Evolutionary conservation across 2,329 filamentous ascomycete species (phyloP).

Genomic region (Exophiala sp.): DNA sequence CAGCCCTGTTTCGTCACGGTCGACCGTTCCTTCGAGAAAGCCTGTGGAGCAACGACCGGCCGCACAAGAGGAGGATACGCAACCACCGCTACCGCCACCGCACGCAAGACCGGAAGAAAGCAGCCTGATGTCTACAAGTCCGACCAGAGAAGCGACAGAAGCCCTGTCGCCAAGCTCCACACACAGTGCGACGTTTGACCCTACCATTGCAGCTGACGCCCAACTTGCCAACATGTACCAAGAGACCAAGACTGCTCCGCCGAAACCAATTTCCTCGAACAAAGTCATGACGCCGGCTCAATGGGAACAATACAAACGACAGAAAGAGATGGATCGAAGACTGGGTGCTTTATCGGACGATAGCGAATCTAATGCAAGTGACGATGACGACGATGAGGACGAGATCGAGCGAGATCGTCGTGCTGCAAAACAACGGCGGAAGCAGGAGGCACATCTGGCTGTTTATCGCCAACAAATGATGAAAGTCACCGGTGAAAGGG

Average conservation of each 20-base stretch:
- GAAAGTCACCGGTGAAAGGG: conserved; percentile 80
- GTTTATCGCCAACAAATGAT: conserved; percentile 94
- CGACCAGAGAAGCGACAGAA: conserved; percentile 1
- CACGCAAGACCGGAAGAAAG: conserved; percentile 11
- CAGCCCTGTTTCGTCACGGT: conserved; percentile 29
- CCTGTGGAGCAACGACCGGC: conserved; percentile 3
- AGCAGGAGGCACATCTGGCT: conserved; percentile 84
- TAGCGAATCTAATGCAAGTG: conserved; percentile 53
- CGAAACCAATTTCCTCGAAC: conserved; percentile 38
- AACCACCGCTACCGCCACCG: conserved; percentile 3
- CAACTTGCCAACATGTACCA: conserved; percentile 44
- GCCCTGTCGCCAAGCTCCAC: conserved; percentile 15
- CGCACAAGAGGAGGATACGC: conserved; percentile 8
- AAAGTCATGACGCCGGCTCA: conserved; percentile 88
- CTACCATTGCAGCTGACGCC: conserved; percentile 40
- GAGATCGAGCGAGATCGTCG: conserved; percentile 69
- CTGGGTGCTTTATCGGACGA: conserved; percentile 43
- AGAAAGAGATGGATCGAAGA: conserved; percentile 62
- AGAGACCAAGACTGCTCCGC: conserved; percentile 33
- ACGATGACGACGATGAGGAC: conserved; percentile 69
- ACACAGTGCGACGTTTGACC: conserved; percentile 30
- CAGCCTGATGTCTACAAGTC: conserved; percentile 11
- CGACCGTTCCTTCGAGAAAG: conserved; percentile 6
- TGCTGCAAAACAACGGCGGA: conserved; percentile 68
- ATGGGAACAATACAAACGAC: conserved; percentile 71